Conservation (phyloP, 2,329 filamentous ascomycete species). For the Colletotrichum sp. region DNA sequence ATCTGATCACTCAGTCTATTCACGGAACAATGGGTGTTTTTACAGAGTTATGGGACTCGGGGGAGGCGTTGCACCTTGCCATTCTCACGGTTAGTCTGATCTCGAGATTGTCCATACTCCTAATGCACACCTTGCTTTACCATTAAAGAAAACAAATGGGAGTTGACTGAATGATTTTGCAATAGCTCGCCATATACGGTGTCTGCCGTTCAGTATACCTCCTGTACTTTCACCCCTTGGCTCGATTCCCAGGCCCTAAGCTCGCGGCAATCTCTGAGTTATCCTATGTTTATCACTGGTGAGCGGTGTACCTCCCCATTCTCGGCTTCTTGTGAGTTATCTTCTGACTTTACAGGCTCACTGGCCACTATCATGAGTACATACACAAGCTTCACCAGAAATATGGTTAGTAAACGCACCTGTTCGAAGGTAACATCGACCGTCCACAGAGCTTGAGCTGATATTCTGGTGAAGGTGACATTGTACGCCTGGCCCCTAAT, state of each 20-base stretch:
- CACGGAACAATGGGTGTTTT: background rate
- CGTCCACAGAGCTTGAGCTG: background rate
- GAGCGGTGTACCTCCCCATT: background rate
- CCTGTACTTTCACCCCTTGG: background rate
- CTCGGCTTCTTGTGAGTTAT: background rate
- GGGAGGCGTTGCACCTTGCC: background rate
- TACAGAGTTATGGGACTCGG: background rate
- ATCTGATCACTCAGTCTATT: background rate
- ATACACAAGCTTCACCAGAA: background rate
- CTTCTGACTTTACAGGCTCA: background rate
- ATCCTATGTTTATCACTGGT: background rate
- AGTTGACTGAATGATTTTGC: background rate
- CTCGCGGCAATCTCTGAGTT: background rate
- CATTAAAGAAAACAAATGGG: background rate
- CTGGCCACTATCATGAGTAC: background rate
- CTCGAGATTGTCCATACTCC: background rate
- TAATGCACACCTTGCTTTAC: background rate
- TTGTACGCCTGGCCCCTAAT: background rate
- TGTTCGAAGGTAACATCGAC: fast-evolving
- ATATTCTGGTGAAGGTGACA: background rate
- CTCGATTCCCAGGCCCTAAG: background rate
- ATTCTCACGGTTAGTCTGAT: background rate
- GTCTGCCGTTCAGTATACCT: background rate
- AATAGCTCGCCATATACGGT: background rate
- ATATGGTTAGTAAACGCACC: background rate